Evolutionary conservation across 768 basidiomycete genomes (phyloP), one percentile per base, ranked within the genome.

Genomic region (Lactarius trivialis): DNA sequence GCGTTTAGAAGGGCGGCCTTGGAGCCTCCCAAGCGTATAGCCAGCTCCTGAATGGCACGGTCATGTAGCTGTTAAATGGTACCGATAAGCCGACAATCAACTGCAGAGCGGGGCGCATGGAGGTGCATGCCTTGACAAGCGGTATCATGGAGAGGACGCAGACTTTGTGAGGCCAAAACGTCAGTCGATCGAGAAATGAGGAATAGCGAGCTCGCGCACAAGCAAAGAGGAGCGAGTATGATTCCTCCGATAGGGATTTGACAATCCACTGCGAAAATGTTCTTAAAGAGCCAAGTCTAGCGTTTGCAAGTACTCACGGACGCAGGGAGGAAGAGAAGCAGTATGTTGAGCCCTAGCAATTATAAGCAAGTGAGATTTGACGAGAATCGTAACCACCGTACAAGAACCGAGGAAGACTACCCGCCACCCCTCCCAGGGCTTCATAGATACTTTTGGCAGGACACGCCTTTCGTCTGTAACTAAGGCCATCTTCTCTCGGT

Each of bases 1-100:
- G 89, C 90, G 67, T 93, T 93, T 34, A 93, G 74, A 21, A 95
- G 76, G 0, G 89, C 92, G 0, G 90, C 84, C 68, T 83, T 85
- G 17, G 86, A 76, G 24, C 89, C 88, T 3, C 91, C 92, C 28
- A 93, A 81, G 49, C 91, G 81, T 9, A 84, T 73, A 11, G 91
- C 82, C 14, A 95, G 74, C 58, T 93, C 88, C 58, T 80, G 78
- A 0, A 88, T 92, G 1, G 83, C 82, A 48, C 93, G 77, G 64
- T 92, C 92, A 65, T 93, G 88, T 33, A 93, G 76, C 87, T 89
- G 64, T 32, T 26, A 19, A 8, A 55, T 24, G 14, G 19, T 60
- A 21, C 28, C 54, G 12, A 45, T 57, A 12, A 54, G 24, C 39
- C n/a, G 39, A 17, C 28, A 32, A 8, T 24, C 26, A 39, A 48